These are phyloP conservation scores for Calvatia gigantea DNA, from an alignment of 768 basidiomycete genomes.

Conservation along the genomic window DNA sequence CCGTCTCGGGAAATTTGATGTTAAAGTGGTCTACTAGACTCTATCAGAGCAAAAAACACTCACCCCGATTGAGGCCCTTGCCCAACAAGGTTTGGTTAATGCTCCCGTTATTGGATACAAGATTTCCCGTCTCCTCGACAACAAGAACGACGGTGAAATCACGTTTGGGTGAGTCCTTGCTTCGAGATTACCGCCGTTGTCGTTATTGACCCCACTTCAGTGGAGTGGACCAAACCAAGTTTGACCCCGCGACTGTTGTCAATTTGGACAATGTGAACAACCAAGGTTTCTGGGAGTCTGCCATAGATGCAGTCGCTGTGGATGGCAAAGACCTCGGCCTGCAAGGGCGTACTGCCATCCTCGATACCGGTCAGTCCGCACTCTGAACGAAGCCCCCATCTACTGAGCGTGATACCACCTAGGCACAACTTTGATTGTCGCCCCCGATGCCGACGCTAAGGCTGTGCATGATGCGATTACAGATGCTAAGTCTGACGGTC, in stretches of 20 bases:
- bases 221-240: slow-evolving; percentile 50
- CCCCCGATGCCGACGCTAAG: slow-evolving; percentile 40
- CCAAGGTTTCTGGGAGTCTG: slow-evolving; percentile 81
- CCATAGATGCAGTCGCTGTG: slow-evolving; percentile 55
- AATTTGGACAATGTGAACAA: slow-evolving; percentile 61
- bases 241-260: slow-evolving; percentile 56
- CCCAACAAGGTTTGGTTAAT: slow-evolving; percentile 50
- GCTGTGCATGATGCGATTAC: slow-evolving; percentile 56
- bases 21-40: slow-evolving; percentile 25
- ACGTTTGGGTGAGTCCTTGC: slow-evolving; percentile 51
- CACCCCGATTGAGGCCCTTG: slow-evolving; percentile 75
- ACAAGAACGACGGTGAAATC: slow-evolving; percentile 72
- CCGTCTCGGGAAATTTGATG: background rate
- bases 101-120: slow-evolving; percentile 76
- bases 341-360: slow-evolving; percentile 65
- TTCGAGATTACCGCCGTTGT: background rate
- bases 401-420: slow-evolving; percentile 10
- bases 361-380: slow-evolving; percentile 43
- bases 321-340: slow-evolving; percentile 52
- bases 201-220: slow-evolving; percentile 22
- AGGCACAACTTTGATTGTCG: slow-evolving; percentile 14
- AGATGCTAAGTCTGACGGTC: slow-evolving; percentile 45
- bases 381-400: background rate
- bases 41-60: slow-evolving; percentile 62
- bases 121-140: slow-evolving; percentile 70